Evolutionary conservation across 2,329 filamentous ascomycete species (phyloP).

Genomic region (Mariannaea sp.): DNA sequence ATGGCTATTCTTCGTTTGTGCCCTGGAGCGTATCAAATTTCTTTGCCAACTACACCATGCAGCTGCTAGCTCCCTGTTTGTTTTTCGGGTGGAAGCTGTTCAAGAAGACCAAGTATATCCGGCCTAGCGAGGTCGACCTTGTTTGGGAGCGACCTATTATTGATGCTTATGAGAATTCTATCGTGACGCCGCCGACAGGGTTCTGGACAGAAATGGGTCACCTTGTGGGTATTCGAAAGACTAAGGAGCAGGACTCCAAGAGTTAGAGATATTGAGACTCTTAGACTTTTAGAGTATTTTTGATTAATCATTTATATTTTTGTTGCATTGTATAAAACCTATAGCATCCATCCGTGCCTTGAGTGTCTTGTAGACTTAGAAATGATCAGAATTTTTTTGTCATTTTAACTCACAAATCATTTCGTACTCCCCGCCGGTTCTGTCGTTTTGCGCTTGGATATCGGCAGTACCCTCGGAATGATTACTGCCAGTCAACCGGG

Average conservation of each 20-base stretch:
- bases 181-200: neutral
- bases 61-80: conserved; percentile 55
- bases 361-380: no score
- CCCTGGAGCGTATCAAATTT: conserved; percentile 53
- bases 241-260: neutral
- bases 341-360: no score
- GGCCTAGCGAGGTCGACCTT: conserved; percentile 58
- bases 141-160: conserved; percentile 61
- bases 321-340: no score
- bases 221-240: neutral
- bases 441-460: no score
- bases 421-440: no score
- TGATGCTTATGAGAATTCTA: conserved; percentile 54
- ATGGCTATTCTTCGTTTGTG: conserved; percentile 57
- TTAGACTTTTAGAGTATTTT: no score
- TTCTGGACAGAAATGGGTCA: neutral
- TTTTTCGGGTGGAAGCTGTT: conserved; percentile 65
- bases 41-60: conserved; percentile 59
- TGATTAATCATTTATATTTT: no score
- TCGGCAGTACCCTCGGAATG: no score
- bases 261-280: no score
- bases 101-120: conserved; percentile 55
- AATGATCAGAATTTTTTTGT: no score
- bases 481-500: no score
- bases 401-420: no score